A percentile compares a stretch with the other conserved stretches of the same genome.
Evolutionary conservation across 1,284 basidiomycete genomes (phyloP).

Genomic region (Porogramme epimiltina): DNA sequence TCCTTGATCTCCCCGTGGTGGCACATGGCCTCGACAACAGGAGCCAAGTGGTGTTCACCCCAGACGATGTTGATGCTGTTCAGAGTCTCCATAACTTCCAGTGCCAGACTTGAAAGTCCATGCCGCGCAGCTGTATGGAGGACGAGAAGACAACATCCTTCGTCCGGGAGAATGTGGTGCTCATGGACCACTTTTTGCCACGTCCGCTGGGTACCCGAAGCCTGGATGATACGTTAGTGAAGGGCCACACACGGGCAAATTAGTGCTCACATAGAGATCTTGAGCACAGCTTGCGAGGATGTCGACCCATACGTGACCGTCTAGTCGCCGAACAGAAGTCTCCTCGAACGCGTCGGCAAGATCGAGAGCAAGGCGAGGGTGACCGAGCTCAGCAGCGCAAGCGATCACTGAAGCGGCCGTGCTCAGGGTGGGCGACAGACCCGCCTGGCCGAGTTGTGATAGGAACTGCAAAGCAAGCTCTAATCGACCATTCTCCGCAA

Average conservation of each 20-base stretch:
- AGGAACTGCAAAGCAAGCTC: conserved; percentile 64
- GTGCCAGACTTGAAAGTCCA: conserved; percentile 69
- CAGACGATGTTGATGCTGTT: conserved; percentile 47
- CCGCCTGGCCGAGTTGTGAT: conserved; percentile 48
- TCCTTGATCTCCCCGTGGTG: conserved; percentile 53
- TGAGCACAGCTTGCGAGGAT: conserved; percentile 61
- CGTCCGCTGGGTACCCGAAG: conserved; percentile 61
- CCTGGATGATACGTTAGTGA: conserved; percentile 39
- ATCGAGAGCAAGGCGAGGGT: conserved; percentile 70
- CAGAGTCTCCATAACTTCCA: conserved; percentile 60
- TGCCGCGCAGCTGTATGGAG: conserved; percentile 74
- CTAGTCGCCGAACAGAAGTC: conserved; percentile 52
- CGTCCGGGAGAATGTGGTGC: conserved; percentile 62
- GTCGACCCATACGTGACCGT: conserved; percentile 56
- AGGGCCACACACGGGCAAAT: background rate
- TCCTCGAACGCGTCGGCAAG: conserved; percentile 61
- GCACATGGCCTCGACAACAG: conserved; percentile 67
- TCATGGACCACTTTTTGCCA: conserved; percentile 66
- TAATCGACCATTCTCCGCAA: conserved; percentile 49
- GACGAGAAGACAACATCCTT: conserved; percentile 71
- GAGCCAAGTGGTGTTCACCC: conserved; percentile 72
- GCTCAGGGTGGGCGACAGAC: conserved; percentile 49
- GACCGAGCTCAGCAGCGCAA: conserved; percentile 48
- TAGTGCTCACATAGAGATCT: conserved; percentile 58
- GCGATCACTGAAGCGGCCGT: conserved; percentile 51